Base-by-base conservation (phyloP, 331 rosid genomes). In the Arachis monticola region DNA sequence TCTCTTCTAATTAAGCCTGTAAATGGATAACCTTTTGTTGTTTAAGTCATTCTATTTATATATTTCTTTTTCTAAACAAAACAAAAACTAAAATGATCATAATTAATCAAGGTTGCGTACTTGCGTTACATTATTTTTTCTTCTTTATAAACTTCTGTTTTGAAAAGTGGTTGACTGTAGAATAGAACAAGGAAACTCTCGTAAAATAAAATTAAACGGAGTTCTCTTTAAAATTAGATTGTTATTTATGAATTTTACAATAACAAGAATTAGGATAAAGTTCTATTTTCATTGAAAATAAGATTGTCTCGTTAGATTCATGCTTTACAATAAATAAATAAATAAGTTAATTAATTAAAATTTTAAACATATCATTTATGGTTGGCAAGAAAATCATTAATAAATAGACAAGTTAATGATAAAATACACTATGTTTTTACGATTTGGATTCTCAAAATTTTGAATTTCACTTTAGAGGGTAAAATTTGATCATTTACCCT, bases 11-110 rank as follows among this genome's bases (percentile, higher is more conserved):
- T 76, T 11, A 10, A 17, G 45, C 45, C 55, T 32, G 32, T 9
- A 10, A 10, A 73, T 74, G 45, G 68, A 64, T 64, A 32, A 10
- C 72, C 10, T 50, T 31, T 12, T 45, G 14, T 67, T 5, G 13
- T 46, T 32, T 66, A 6, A 67, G 52, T 35, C 46, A 47, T 68
- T 58, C 69, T 44, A 46, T 30, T 30, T 50, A 48, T 30, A 10
- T 30, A 5, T 38, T 30, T 27, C 14, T 40, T 74, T 41, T 42
- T 30, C 2, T 10, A 10, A 41, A 7, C 3, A 6, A 70, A 52
- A 53, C 53, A 48, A 51, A 0, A 14, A 55, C 52, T 35, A 35
- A 63, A 48, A 2, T 45, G 50, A 45, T 45, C 22, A 17, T 45
- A 61, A 4, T n/a, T 5, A 5, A 55, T 1, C 30, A 4, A 57